Evolutionary conservation across 2,329 filamentous ascomycete genomes (phyloP), one percentile per base, ranked within the genome.

Genomic region (Iodosphaeria phyllophila): DNA sequence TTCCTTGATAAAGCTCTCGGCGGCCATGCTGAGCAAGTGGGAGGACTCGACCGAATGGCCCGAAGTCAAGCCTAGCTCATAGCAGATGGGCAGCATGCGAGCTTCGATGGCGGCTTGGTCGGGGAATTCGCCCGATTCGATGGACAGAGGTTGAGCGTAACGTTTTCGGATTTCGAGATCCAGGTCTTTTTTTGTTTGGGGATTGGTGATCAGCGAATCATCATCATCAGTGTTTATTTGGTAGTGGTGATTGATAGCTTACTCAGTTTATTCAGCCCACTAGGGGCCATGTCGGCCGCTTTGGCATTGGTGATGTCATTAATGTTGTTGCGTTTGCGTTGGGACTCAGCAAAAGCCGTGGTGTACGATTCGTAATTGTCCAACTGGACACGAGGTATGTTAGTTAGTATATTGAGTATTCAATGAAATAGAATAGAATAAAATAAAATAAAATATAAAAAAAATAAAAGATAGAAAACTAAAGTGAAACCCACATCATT

Each of bases 261-360:
- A 82, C 75, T 91, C 58, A 86, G 74, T 36, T 70, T 82, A 36
- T 79, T 83, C 22, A 86, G 60, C 12, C 30, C 30, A 13, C 75
- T 75, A 15, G 70, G 74, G 13, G 74, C 74, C 40, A 70, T 72
- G 15, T 72, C 61, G 14, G 74, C 71, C 6, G 70, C 63, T 28
- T 79, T 66, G n/a, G n/a, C n/a, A n/a, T n/a, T n/a, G n/a, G n/a
- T n/a, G n/a, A n/a, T n/a, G n/a, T n/a, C n/a, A n/a, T n/a, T n/a
- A n/a, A n/a, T n/a, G n/a, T n/a, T n/a, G n/a, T n/a, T n/a, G n/a
- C n/a, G n/a, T n/a, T n/a, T n/a, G n/a, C 57, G 54, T 30, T 59
- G 54, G 13, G 56, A 49, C 12, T 70, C 63, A 8, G 50, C 40
- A 34, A 70, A 67, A 22, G 62, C 46, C 30, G 51, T 59, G 8